These are phyloP conservation scores for Hypoxylon sp. DNA, from an alignment of 2,329 filamentous ascomycete genomes.

Conservation along the genomic window DNA sequence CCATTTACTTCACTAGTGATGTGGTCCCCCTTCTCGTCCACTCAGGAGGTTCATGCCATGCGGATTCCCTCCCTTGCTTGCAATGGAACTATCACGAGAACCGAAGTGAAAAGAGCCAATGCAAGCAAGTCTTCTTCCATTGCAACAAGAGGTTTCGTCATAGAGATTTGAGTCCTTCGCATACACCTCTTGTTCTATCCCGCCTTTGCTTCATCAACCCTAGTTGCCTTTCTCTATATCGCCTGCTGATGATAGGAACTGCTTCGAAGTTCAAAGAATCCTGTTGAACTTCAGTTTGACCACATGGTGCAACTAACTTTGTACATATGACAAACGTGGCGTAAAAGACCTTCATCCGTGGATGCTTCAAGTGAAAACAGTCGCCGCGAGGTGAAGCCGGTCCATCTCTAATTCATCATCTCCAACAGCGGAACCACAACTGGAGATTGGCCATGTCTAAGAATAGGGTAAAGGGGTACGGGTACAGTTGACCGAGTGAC, in stretches of 20 bases:
- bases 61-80: constrained; percentile 37
- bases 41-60: constrained; percentile 17
- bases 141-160: constrained; percentile 20
- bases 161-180: constrained; percentile 22
- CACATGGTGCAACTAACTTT: constrained; percentile 38
- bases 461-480: constrained; percentile 43
- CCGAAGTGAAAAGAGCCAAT: constrained; percentile 30
- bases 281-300: constrained; percentile 32
- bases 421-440: constrained; percentile 25
- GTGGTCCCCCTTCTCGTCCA: constrained; percentile 14
- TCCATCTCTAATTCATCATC: constrained; percentile 23
- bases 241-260: constrained; percentile 32
- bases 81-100: constrained; percentile 22
- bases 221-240: constrained; percentile 40
- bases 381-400: constrained; percentile 39
- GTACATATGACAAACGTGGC: constrained; percentile 43
- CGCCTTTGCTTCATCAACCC: constrained; percentile 29
- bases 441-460: constrained; percentile 48
- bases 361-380: constrained; percentile 38
- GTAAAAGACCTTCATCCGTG: constrained; percentile 29
- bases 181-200: constrained; percentile 27
- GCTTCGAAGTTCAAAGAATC: constrained; percentile 33
- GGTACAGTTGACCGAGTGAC: constrained; percentile 43
- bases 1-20: constrained; percentile 43
- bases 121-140: constrained; percentile 32